These are phyloP conservation scores for Yarrowia sp. DNA, from an alignment of 805 yeast genomes.

Conservation along the genomic window DNA sequence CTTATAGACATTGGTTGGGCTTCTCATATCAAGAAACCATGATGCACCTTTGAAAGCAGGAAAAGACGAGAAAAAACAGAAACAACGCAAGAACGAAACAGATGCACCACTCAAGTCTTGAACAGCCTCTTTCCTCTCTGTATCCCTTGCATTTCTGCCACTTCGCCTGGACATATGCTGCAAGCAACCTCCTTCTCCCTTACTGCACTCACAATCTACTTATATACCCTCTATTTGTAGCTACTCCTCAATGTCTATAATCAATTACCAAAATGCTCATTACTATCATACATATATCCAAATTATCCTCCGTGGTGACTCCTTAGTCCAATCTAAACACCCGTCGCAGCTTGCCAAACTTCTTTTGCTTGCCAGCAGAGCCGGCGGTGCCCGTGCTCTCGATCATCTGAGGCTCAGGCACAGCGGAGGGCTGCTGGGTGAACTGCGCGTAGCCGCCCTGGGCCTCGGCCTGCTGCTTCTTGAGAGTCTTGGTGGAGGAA, in stretches of 20 bases:
- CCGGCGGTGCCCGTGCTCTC: slow-evolving; percentile 1
- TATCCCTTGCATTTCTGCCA: too few relatives aligned
- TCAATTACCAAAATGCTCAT: slow-evolving; percentile 20
- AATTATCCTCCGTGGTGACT: background rate
- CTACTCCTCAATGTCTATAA: background rate
- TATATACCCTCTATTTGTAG: too few relatives aligned
- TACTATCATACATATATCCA: slow-evolving; percentile 16
- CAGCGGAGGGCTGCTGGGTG: slow-evolving; percentile 2
- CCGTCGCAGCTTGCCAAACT: slow-evolving; percentile 41
- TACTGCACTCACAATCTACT: too few relatives aligned
- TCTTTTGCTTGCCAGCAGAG: slow-evolving; percentile 15
- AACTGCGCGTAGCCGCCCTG: slow-evolving; percentile 32
- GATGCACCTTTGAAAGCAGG: too few relatives aligned
- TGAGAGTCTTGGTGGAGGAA: slow-evolving; percentile 32
- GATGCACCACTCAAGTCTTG: too few relatives aligned
- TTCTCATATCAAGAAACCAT: too few relatives aligned
- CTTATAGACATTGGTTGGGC: too few relatives aligned
- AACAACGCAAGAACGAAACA: too few relatives aligned
- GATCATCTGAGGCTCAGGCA: background rate
- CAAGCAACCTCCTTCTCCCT: too few relatives aligned
- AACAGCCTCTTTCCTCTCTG: too few relatives aligned
- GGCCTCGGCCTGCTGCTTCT: slow-evolving; percentile 35
- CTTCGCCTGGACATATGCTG: too few relatives aligned
- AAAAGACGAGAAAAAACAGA: too few relatives aligned
- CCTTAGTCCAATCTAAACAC: slow-evolving; percentile 50